Conservation (phyloP, 208 protist species). For the Trypanosoma avium region DNA sequence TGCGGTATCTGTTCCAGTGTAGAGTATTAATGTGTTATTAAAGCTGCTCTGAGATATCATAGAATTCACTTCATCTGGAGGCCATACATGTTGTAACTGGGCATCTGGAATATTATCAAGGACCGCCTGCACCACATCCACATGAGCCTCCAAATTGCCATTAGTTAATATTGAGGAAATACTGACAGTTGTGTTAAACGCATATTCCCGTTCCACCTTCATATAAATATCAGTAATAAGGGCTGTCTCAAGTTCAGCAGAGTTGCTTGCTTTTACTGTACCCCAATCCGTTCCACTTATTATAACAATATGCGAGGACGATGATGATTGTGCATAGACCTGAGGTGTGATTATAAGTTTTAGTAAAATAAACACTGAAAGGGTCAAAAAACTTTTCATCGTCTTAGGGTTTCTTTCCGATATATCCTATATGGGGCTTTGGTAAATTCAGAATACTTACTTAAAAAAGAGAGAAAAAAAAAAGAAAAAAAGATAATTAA, state of each 20-base stretch:
- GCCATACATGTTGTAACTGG: slow-evolving; percentile 12
- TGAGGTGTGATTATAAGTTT: background rate
- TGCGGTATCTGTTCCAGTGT: background rate
- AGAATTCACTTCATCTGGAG: slow-evolving; percentile 20
- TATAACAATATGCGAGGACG: slow-evolving; percentile 4
- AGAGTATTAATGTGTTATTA: background rate
- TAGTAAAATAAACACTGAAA: background rate
- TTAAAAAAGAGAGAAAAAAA: no score
- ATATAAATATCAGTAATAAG: slow-evolving; percentile 3
- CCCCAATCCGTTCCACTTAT: slow-evolving; percentile 7
- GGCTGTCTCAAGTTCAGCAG: background rate
- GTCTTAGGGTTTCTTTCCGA: background rate
- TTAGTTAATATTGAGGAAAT: background rate
- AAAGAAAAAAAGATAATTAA: no score
- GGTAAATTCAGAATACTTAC: no score
- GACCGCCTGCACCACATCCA: slow-evolving; percentile 8
- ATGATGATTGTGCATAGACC: background rate
- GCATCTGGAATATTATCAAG: background rate
- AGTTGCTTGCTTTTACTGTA: background rate
- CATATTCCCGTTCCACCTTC: slow-evolving; percentile 1
- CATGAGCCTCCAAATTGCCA: background rate
- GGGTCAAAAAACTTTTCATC: background rate
- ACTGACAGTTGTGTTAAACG: slow-evolving; percentile 4
- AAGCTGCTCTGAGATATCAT: slow-evolving; percentile 10
- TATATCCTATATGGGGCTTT: no score